A percentile compares a stretch with the other conserved stretches of the same genome.
phyloP scores from a whole-genome alignment of 108 stramenopile genomes.

The Nannochloropsis gaditana region DNA sequence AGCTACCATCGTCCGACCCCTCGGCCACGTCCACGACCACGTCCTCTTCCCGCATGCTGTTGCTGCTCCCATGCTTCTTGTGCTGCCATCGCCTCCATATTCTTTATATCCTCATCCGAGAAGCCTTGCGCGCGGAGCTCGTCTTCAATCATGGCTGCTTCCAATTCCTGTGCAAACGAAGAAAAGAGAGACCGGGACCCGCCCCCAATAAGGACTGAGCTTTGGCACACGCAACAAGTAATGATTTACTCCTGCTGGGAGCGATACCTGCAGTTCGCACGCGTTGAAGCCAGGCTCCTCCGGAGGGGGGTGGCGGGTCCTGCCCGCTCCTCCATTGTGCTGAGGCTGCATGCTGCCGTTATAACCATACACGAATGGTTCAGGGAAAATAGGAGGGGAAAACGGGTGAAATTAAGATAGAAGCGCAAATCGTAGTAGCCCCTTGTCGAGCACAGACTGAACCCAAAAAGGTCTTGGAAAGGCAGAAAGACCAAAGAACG shows the following conservation, averaged over 20 bases:
- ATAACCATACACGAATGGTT: background rate
- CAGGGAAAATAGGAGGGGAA: background rate
- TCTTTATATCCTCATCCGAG: background rate
- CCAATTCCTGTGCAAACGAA: background rate
- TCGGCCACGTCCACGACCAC: background rate
- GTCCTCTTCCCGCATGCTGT: background rate
- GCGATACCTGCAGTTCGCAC: too few relatives aligned
- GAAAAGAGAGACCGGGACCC: background rate
- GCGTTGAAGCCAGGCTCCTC: too few relatives aligned
- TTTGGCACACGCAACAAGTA: too few relatives aligned
- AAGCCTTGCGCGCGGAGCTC: background rate
- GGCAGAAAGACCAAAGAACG: too few relatives aligned
- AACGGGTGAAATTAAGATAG: background rate
- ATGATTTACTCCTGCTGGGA: too few relatives aligned
- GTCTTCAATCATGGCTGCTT: background rate
- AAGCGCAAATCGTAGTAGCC: too few relatives aligned
- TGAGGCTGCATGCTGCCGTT: background rate
- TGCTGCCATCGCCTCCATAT: background rate
- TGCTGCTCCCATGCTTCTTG: background rate
- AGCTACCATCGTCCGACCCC: background rate
- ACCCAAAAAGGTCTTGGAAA: too few relatives aligned
- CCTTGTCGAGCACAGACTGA: too few relatives aligned
- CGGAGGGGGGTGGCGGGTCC: too few relatives aligned
- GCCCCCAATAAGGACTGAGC: too few relatives aligned
- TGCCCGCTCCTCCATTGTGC: background rate